Evolutionary conservation across 1,284 basidiomycete genomes (phyloP).

Genomic region (Pulveroboletus sp.): DNA sequence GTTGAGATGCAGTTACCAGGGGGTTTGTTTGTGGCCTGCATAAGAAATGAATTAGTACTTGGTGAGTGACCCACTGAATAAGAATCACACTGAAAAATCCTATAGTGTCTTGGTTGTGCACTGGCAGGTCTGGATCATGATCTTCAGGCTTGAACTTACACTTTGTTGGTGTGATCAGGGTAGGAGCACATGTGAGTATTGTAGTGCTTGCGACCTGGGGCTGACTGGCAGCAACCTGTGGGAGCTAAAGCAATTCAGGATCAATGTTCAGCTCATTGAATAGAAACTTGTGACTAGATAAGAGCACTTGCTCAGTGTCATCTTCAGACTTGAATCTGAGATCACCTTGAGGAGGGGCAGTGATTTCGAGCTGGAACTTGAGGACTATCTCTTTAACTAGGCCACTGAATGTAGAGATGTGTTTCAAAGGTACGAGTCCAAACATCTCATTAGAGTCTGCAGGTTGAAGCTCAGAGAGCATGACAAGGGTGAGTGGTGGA

Average conservation of each 20-base stretch:
- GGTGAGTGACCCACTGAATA: too few relatives aligned
- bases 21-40: too few relatives aligned
- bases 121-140: too few relatives aligned
- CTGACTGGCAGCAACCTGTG: background rate
- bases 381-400: background rate
- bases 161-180: background rate
- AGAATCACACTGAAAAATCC: too few relatives aligned
- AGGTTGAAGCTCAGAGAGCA: background rate
- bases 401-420: background rate
- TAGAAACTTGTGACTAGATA: background rate
- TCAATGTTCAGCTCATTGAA: conserved; percentile 1
- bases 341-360: background rate
- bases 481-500: background rate
- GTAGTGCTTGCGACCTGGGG: too few relatives aligned
- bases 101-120: too few relatives aligned
- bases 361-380: background rate
- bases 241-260: background rate
- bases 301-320: background rate
- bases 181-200: too few relatives aligned
- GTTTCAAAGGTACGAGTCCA: background rate
- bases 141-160: too few relatives aligned
- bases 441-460: background rate
- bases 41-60: too few relatives aligned
- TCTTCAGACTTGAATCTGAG: too few relatives aligned
- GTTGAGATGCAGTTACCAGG: too few relatives aligned